Base-by-base conservation (phyloP, 2,329 filamentous ascomycete genomes). In the Boeremia exigua region DNA sequence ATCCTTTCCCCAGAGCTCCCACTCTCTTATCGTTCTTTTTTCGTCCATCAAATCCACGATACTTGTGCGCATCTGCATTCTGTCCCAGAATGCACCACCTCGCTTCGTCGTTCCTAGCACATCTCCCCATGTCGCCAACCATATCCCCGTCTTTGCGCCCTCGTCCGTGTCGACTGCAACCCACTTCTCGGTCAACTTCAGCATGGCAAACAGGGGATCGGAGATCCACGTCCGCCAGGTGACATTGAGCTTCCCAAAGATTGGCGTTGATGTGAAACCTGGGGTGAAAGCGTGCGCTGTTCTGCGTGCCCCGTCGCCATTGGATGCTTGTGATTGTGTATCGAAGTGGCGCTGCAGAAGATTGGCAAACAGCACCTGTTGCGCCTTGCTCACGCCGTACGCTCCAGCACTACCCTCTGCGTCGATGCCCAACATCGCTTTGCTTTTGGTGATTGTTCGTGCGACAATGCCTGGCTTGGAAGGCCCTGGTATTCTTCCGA, bases 101-200 rank as follows among this genome's bases (percentile, higher is more conserved):
- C 43, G 17, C 1, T 47, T 2, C 25, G 10, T 36, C 23, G 15
- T 28, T 4, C 53, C 53, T 0, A 55, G 2, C n/a, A 39, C 37
- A 10, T 43, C 39, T 1, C 56, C 57, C 9, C 49, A 53, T 4
- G 48, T 43, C 12, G 57, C 61, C 52, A 66, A 55, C 63, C 58
- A 66, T 1, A 19, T 43, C 10, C 61, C 63, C 7, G 59, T 61
- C 49, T 59, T 61, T 10, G 54, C 57, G 6, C 59, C 59, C 34
- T 66, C 52, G 30, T 57, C 47, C 15, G 57, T 56, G 19, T 52
- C 37, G 1, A 59, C 52, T 1, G 54, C 61, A 15, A 59, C 10
- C 12, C 32, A 47, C 4, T 45, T 59, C 34, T 64, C 54, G 2
- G 51, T 60, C 3, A 10, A 28, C 9, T 58, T 59, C 12, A 65